phyloP scores from a whole-genome alignment of 2,329 filamentous ascomycete genomes.

The Paracoccidioides brasiliensis region DNA sequence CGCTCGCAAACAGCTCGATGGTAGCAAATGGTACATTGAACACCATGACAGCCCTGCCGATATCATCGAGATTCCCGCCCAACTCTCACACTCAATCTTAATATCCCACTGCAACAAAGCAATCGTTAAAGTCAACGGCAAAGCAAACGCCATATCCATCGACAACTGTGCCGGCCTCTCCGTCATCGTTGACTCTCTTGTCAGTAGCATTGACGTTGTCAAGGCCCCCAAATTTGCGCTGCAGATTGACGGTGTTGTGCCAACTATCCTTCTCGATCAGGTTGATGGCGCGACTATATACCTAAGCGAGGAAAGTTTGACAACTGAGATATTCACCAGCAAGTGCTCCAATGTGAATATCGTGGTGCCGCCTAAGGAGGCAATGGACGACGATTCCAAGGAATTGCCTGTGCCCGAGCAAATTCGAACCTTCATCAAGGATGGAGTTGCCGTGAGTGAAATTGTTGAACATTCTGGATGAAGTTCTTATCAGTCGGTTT shows the following conservation, averaged over 20 bases:
- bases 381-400: conserved; percentile 64
- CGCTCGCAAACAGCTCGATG: conserved; percentile 62
- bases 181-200: conserved; percentile 75
- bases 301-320: conserved; percentile 63
- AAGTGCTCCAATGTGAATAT: conserved; percentile 82
- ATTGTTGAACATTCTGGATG: conserved; percentile 77
- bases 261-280: conserved; percentile 83
- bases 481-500: background rate
- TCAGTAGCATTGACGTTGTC: conserved; percentile 87
- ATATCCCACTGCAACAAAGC: conserved; percentile 87
- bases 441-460: conserved; percentile 72
- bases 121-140: conserved; percentile 78
- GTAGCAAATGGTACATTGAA: conserved; percentile 93
- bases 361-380: conserved; percentile 57
- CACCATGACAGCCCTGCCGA: conserved; percentile 70
- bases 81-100: conserved; percentile 75
- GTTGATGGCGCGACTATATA: conserved; percentile 84
- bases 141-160: conserved; percentile 91
- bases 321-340: conserved; percentile 75
- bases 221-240: conserved; percentile 89
- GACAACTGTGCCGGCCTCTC: conserved; percentile 80
- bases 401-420: conserved; percentile 84
- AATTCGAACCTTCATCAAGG: conserved; percentile 65
- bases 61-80: conserved; percentile 68
- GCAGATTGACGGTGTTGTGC: conserved; percentile 76